Conservation (phyloP, 495 filamentous ascomycete genomes). For the Podospora pseudoanserina region DNA sequence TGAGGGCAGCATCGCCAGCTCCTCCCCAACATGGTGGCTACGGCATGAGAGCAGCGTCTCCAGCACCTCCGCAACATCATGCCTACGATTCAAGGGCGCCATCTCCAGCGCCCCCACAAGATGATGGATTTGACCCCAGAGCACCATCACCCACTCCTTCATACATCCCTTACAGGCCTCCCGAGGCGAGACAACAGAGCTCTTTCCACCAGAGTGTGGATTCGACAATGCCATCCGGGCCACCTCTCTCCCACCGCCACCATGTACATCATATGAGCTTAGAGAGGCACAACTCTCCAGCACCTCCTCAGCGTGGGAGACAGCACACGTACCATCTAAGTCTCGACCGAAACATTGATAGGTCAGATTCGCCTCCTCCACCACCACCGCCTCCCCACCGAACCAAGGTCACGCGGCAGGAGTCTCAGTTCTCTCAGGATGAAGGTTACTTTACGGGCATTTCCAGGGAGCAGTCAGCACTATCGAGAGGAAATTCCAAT, state of each 20-base stretch:
- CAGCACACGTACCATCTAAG: conserved; percentile 24
- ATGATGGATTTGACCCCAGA: conserved; percentile 19
- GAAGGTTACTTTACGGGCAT: conserved; percentile 27
- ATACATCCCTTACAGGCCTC: conserved; percentile 43
- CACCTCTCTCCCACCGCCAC: conserved; percentile 8
- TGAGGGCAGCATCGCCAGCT: conserved; percentile 31
- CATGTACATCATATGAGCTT: background rate
- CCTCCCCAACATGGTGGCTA: conserved; percentile 21
- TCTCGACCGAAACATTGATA: conserved; percentile 16
- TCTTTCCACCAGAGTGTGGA: conserved; percentile 10
- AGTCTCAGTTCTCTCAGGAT: conserved; percentile 35
- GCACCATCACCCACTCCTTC: conserved; percentile 42
- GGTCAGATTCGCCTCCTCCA: conserved; percentile 44
- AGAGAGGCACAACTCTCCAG: conserved; percentile 4
- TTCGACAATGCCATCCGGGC: background rate
- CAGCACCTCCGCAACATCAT: conserved; percentile 38
- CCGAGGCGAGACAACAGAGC: conserved; percentile 18
- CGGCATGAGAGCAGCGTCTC: conserved; percentile 34
- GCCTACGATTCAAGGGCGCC: conserved; percentile 19
- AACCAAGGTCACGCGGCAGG: conserved; percentile 19
- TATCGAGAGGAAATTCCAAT: conserved; percentile 25
- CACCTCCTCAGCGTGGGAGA: conserved; percentile 22
- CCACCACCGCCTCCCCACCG: conserved; percentile 55
- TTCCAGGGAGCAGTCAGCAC: conserved; percentile 22
- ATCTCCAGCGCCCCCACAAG: conserved; percentile 18